Conservation (phyloP, 495 filamentous ascomycete genomes). For the Haplographium delicatum region DNA sequence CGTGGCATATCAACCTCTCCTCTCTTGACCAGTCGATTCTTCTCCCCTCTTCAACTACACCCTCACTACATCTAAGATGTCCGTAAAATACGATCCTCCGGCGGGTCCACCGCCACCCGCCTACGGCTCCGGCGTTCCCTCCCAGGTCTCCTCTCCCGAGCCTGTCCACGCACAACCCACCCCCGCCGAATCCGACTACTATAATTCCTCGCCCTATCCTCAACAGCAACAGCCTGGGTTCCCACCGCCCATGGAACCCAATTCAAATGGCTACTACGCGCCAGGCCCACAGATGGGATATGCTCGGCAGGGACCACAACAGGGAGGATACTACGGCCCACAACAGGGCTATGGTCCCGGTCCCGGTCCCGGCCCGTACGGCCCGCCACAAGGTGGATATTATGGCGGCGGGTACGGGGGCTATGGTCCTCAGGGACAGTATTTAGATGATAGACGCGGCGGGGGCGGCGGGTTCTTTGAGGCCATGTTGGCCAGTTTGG, state of each 20-base stretch:
- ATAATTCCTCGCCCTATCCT: constrained; percentile 1
- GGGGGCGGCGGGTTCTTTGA: constrained; percentile 15
- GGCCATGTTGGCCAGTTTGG: constrained; percentile 18
- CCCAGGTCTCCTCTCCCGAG: constrained; percentile 9
- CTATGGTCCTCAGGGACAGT: constrained; percentile 22
- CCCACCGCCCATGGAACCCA: background rate
- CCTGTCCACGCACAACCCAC: constrained; percentile 12
- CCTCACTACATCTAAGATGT: background rate
- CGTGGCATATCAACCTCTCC: too few species aligned
- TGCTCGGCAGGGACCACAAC: too few species aligned
- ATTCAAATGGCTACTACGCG: constrained; percentile 13
- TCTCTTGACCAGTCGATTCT: background rate
- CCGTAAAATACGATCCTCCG: constrained; percentile 15
- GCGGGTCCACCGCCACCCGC: constrained; percentile 13
- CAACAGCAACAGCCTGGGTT: background rate
- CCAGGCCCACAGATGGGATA: constrained; percentile 16
- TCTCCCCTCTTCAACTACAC: background rate
- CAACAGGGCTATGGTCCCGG: constrained; percentile 12
- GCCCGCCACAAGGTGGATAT: constrained; percentile 17
- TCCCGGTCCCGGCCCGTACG: constrained; percentile 13
- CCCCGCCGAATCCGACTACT: background rate
- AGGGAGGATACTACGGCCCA: constrained; percentile 1
- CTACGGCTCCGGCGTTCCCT: constrained; percentile 8
- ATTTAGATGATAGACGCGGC: constrained; percentile 10
- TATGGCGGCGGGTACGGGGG: constrained; percentile 13